Conservation (phyloP, 2,329 filamentous ascomycete species). For the Cytospora leucostoma region DNA sequence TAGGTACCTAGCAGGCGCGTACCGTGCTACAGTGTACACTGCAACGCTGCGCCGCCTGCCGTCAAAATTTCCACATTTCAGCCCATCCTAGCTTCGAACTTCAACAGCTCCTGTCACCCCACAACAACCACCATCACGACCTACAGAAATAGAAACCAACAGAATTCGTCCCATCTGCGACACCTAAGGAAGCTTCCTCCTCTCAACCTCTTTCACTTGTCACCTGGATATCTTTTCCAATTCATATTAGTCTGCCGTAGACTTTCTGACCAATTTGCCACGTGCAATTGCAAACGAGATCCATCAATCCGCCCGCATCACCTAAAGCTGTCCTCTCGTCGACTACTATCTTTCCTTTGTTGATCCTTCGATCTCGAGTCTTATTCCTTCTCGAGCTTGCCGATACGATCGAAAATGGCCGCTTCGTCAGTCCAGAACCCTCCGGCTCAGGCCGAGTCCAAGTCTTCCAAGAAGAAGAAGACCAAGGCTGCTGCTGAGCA, state of each 20-base stretch:
- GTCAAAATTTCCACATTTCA: slow-evolving; percentile 33
- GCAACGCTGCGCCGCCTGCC: slow-evolving; percentile 8
- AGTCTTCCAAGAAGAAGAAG: slow-evolving; percentile 71
- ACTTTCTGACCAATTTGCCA: not conserved
- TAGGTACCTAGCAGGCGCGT: not conserved
- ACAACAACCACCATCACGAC: slow-evolving; percentile 13
- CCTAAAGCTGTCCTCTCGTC: not conserved
- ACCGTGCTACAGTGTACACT: too few relatives aligned
- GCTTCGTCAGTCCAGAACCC: slow-evolving; percentile 64
- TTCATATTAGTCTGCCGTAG: not conserved
- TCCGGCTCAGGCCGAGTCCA: slow-evolving; percentile 61
- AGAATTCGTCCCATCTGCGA: not conserved
- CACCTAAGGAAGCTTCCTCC: slow-evolving; percentile 17
- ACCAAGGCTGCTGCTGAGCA: slow-evolving; percentile 49
- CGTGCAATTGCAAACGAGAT: not conserved
- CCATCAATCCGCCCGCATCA: slow-evolving; percentile 4
- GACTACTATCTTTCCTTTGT: slow-evolving; percentile 6
- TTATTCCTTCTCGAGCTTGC: slow-evolving; percentile 1
- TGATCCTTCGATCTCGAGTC: slow-evolving; percentile 2
- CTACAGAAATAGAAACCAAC: slow-evolving; percentile 11
- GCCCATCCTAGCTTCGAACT: slow-evolving; percentile 46
- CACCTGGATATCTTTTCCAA: not conserved
- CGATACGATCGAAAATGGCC: slow-evolving; percentile 56
- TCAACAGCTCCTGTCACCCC: slow-evolving; percentile 33
- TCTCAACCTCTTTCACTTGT: not conserved